phyloP scores from a whole-genome alignment of 495 filamentous ascomycete genomes.

The Halenospora varia region DNA sequence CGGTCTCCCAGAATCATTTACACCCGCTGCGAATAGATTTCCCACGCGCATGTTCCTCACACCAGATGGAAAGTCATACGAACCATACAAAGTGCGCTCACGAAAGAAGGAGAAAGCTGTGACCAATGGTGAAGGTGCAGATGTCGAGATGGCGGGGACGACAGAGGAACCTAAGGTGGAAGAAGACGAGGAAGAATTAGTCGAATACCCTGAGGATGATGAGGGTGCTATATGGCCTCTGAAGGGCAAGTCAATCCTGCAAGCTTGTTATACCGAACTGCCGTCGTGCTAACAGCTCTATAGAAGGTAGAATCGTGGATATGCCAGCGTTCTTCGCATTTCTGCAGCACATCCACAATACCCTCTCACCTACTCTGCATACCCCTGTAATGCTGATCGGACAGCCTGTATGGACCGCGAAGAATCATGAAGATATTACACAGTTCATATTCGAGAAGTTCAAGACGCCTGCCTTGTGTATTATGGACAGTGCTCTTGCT shows the following conservation, averaged over 20 bases:
- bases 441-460: conserved; percentile 97
- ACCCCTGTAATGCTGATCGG: conserved; percentile 87
- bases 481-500: conserved; percentile 82
- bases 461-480: conserved; percentile 81
- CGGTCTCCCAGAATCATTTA: conserved; percentile 86
- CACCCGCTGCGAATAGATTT: conserved; percentile 75
- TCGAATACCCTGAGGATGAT: conserved; percentile 82
- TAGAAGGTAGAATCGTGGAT: conserved; percentile 75
- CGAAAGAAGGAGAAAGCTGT: conserved; percentile 51
- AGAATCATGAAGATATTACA: conserved; percentile 76
- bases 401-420: conserved; percentile 79
- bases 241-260: conserved; percentile 34
- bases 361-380: conserved; percentile 85
- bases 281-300: too few relatives aligned
- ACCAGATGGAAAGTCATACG: conserved; percentile 64
- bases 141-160: conserved; percentile 46
- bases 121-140: conserved; percentile 27
- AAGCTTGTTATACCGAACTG: too few relatives aligned
- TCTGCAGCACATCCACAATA: conserved; percentile 79
- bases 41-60: conserved; percentile 91
- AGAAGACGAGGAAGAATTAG: conserved; percentile 51
- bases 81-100: conserved; percentile 77
- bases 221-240: conserved; percentile 91
- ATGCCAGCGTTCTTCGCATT: conserved; percentile 92
- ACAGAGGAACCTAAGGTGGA: conserved; percentile 29